A percentile compares a stretch with the other conserved stretches of the same genome.
phyloP scores from a whole-genome alignment of 352 stramenopile genomes.

The Globisporangium perplexum region DNA sequence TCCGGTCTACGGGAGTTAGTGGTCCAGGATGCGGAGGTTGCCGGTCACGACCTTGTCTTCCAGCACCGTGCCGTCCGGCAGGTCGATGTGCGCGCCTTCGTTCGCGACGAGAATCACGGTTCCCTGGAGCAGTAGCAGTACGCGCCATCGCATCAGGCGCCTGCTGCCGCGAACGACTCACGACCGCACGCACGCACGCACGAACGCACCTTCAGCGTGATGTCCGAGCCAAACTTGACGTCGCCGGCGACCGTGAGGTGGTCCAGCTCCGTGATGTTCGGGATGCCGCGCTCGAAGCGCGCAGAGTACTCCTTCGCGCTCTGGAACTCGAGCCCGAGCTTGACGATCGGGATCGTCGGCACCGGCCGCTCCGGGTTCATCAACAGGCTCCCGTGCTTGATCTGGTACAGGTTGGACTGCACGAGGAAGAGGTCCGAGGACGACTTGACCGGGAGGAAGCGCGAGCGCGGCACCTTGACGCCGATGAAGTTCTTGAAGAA shows the following conservation, averaged over 20 bases:
- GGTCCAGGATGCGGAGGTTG: slow-evolving; percentile 91
- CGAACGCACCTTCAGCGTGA: slow-evolving; percentile 80
- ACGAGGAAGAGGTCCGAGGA: slow-evolving; percentile 97
- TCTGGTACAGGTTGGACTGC: slow-evolving; percentile 91
- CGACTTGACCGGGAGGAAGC: slow-evolving; percentile 99
- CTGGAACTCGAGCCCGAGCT: slow-evolving; percentile 90
- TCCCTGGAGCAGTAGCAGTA: slow-evolving; percentile 36
- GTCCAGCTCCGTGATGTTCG: slow-evolving; percentile 92
- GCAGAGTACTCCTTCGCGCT: slow-evolving; percentile 84
- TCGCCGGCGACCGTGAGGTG: slow-evolving; percentile 92
- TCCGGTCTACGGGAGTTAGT: slow-evolving; percentile 34
- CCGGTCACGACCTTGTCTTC: slow-evolving; percentile 94
- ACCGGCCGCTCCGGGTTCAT: slow-evolving; percentile 82
- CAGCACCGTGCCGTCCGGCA: slow-evolving; percentile 90
- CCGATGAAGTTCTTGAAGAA: slow-evolving; percentile 97
- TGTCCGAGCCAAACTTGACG: slow-evolving; percentile 91
- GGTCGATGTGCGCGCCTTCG: slow-evolving; percentile 91
- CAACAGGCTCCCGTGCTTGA: slow-evolving; percentile 89
- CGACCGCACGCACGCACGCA: background rate
- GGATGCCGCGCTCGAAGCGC: slow-evolving; percentile 86
- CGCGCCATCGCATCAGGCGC: background rate
- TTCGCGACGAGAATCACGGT: slow-evolving; percentile 95
- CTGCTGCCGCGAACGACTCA: background rate
- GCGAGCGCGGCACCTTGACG: slow-evolving; percentile 93
- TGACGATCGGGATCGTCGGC: slow-evolving; percentile 89